Base-by-base conservation (phyloP, 768 basidiomycete species). In the Leccinellum luteum region DNA sequence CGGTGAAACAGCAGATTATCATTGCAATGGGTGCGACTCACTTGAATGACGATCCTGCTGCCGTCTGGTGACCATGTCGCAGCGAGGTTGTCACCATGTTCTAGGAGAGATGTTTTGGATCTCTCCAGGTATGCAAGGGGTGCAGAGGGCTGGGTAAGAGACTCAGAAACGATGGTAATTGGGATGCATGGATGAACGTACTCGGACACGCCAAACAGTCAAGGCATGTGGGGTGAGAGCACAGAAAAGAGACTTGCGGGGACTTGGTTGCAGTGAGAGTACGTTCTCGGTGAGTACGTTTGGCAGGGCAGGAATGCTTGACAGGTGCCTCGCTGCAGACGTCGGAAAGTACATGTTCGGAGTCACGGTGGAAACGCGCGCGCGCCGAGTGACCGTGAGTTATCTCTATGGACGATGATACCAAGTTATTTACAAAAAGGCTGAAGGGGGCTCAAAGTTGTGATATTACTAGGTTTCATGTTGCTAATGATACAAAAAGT, bases 1-100 rank as follows among this genome's bases (percentile, higher is more conserved):
- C 31, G 41, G 34, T 52, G 31, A 60, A 52, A 45, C 21, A 35
- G 53, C 19, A 31, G 43, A 54, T 44, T 28, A 54, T 49, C 17
- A 41, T 41, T 34, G 14, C 6, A n/a, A 54, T 31, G 52, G 43
- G 45, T 19, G 23, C 19, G 6, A 71, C 85, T 54, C 56, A 90
- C 94, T 74, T 89, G 85, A 21, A 98, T 81, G 53, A 94, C 83
- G 49, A 98, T 84, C 63, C 85, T 80, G 64, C 79, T 79, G 32
- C 89, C 87, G 69, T 94, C 92, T 53, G 87, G 86, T 17, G 93
- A 85, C 94, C 94, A 98, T 65, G 85, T 81, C 13, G 83, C 84
- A 52, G 81, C 74, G 19, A 79, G 60, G 63, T 94, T 96, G 65
- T 86, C 82, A n/a, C 94, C 94, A 69, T 95, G 94, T 57, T 90